A percentile compares a stretch with the other conserved stretches of the same genome.
Conservation (phyloP, 495 filamentous ascomycete species). For the Penicillium herquei region DNA sequence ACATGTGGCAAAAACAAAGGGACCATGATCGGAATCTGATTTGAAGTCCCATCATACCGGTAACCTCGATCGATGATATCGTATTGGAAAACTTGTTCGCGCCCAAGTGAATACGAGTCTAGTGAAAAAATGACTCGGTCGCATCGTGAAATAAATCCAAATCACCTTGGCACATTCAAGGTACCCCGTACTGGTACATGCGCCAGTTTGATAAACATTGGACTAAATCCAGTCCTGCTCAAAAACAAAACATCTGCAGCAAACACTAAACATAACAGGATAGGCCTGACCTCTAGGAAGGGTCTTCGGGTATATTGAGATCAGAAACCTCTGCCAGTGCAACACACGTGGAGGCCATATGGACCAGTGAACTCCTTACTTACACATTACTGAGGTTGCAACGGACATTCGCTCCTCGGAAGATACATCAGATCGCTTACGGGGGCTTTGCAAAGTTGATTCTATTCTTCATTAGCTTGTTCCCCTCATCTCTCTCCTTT, state of each 20-base stretch:
- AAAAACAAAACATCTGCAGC: not conserved
- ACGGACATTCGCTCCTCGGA: slow-evolving; percentile 2
- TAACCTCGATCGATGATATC: not conserved
- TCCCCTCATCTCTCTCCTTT: not conserved
- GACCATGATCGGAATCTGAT: not conserved
- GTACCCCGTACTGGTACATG: too few species aligned
- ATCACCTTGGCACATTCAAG: too few species aligned
- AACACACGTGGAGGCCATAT: slow-evolving; percentile 31
- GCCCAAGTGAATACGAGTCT: not conserved
- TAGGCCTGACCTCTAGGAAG: not conserved
- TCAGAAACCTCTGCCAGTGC: not conserved
- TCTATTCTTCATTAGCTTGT: not conserved
- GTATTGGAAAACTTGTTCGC: not conserved
- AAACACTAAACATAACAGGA: not conserved
- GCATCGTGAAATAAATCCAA: too few species aligned
- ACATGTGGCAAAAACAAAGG: too few species aligned
- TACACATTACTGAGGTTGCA: slow-evolving; percentile 19
- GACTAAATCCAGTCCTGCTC: too few species aligned
- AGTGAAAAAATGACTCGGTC: not conserved
- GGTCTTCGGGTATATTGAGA: not conserved
- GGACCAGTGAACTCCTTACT: slow-evolving; percentile 18
- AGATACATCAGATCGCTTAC: slow-evolving; percentile 11
- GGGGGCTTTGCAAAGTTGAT: slow-evolving; percentile 3
- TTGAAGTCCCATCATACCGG: not conserved
- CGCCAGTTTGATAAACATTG: too few species aligned